Evolutionary conservation across 1,284 basidiomycete genomes (phyloP).

Genomic region (Wolfiporia cocos): DNA sequence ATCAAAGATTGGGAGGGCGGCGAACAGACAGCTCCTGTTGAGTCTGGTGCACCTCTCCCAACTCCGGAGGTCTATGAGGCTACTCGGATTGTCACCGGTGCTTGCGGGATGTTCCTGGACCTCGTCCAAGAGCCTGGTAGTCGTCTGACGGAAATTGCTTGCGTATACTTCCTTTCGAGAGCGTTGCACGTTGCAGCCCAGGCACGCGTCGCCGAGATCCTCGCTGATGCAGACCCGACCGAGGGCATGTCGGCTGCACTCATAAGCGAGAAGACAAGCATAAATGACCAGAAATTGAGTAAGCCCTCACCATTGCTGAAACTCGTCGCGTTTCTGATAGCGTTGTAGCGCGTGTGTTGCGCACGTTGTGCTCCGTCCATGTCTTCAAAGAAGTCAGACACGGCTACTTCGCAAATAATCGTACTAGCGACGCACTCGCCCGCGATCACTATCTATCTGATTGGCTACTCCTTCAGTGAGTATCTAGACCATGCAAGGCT

Average conservation of each 20-base stretch:
- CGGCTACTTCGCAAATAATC: slow-evolving; percentile 8
- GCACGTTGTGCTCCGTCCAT: slow-evolving; percentile 8
- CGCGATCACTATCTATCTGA: slow-evolving; percentile 6
- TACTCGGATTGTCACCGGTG: slow-evolving; percentile 7
- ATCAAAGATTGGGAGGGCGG: slow-evolving; percentile 6
- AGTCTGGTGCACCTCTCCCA: not conserved
- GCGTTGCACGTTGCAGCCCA: slow-evolving; percentile 13
- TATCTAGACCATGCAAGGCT: not conserved
- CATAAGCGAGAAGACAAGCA: slow-evolving; percentile 4
- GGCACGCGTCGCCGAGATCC: slow-evolving; percentile 10
- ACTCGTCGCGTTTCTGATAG: not conserved
- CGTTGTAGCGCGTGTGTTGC: slow-evolving; percentile 7
- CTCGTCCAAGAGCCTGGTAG: slow-evolving; percentile 10
- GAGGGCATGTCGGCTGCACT: slow-evolving; percentile 6
- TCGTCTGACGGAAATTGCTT: slow-evolving; percentile 8
- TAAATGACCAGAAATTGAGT: slow-evolving; percentile 6
- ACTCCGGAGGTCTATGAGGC: slow-evolving; percentile 9
- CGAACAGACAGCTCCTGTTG: not conserved
- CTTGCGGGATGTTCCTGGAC: slow-evolving; percentile 8
- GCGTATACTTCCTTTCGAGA: slow-evolving; percentile 8
- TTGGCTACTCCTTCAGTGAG: slow-evolving; percentile 4
- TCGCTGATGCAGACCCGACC: slow-evolving; percentile 7
- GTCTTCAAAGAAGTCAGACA: slow-evolving; percentile 9
- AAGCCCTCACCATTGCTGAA: not conserved
- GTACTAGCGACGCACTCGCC: slow-evolving; percentile 5